Conservation (phyloP, 352 stramenopile species). For the Discostella stelligera region DNA sequence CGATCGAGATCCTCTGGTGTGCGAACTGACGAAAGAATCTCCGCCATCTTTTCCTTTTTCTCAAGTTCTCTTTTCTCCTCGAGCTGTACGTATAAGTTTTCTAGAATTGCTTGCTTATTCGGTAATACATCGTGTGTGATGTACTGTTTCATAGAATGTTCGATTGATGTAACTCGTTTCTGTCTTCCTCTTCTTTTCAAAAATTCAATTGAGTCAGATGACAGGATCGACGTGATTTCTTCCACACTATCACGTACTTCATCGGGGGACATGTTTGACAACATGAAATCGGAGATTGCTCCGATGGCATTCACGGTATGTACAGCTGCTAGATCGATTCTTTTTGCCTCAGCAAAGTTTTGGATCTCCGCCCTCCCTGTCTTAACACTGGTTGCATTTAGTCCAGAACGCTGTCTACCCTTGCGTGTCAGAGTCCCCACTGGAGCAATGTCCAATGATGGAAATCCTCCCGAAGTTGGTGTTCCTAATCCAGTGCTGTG, state of each 20-base stretch:
- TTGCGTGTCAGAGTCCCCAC: conserved; percentile 56
- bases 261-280: conserved; percentile 63
- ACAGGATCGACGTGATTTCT: conserved; percentile 65
- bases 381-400: conserved; percentile 21
- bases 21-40: conserved; percentile 66
- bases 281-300: conserved; percentile 47
- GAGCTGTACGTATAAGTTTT: conserved; percentile 30
- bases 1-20: conserved; percentile 79
- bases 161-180: conserved; percentile 35
- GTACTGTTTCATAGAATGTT: conserved; percentile 5
- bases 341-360: conserved; percentile 13
- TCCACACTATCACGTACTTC: conserved; percentile 67
- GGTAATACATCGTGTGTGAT: background rate
- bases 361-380: conserved; percentile 8
- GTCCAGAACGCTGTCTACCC: conserved; percentile 21
- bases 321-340: conserved; percentile 11
- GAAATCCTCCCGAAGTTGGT: conserved; percentile 55
- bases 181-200: conserved; percentile 45
- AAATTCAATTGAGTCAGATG: conserved; percentile 70
- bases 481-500: conserved; percentile 15
- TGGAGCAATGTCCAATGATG: conserved; percentile 57
- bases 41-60: conserved; percentile 68
- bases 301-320: conserved; percentile 25
- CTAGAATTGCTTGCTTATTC: conserved; percentile 9
- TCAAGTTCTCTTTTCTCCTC: conserved; percentile 37